A percentile compares a stretch with the other conserved stretches of the same genome.
These are phyloP conservation scores for Lepidium aucheri DNA, from an alignment of 345 rosid species.

Conservation along the genomic window DNA sequence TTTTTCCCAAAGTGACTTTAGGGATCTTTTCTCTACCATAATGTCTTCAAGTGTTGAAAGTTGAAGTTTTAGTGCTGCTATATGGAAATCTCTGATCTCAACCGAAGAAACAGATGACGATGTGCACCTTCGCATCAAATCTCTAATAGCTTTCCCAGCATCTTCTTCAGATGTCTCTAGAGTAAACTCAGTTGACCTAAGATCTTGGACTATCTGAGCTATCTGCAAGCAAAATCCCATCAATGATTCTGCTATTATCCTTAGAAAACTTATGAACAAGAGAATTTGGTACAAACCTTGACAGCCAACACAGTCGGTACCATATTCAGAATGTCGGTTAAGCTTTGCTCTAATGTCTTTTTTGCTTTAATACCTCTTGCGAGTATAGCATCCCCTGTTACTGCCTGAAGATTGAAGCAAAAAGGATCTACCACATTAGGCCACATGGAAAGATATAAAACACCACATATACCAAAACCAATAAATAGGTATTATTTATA, in stretches of 20 bases:
- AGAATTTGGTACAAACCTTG: slow-evolving; percentile 46
- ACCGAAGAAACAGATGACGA: slow-evolving; percentile 34
- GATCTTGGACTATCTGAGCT: slow-evolving; percentile 47
- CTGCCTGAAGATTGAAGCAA: slow-evolving; percentile 48
- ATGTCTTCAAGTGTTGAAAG: slow-evolving; percentile 49
- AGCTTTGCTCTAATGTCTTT: slow-evolving; percentile 45
- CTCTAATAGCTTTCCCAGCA: slow-evolving; percentile 59
- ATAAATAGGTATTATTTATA: too few species aligned
- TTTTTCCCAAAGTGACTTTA: slow-evolving; percentile 39
- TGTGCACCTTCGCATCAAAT: slow-evolving; percentile 39
- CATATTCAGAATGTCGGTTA: slow-evolving; percentile 51
- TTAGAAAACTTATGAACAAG: not conserved
- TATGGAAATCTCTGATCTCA: slow-evolving; percentile 41
- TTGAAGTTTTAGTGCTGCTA: slow-evolving; percentile 46
- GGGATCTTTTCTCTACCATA: slow-evolving; percentile 52
- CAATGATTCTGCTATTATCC: not conserved
- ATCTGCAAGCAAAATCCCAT: slow-evolving; percentile 44
- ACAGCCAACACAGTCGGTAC: slow-evolving; percentile 57
- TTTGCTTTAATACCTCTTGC: slow-evolving; percentile 42
- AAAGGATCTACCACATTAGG: not conserved
- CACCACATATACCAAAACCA: not conserved
- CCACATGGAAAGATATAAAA: not conserved
- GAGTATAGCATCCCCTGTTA: slow-evolving; percentile 45
- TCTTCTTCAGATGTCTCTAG: slow-evolving; percentile 62
- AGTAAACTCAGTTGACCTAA: slow-evolving; percentile 40